Base-by-base conservation (phyloP, 2,329 filamentous ascomycete genomes). In the Cladophialophora yegresii region DNA sequence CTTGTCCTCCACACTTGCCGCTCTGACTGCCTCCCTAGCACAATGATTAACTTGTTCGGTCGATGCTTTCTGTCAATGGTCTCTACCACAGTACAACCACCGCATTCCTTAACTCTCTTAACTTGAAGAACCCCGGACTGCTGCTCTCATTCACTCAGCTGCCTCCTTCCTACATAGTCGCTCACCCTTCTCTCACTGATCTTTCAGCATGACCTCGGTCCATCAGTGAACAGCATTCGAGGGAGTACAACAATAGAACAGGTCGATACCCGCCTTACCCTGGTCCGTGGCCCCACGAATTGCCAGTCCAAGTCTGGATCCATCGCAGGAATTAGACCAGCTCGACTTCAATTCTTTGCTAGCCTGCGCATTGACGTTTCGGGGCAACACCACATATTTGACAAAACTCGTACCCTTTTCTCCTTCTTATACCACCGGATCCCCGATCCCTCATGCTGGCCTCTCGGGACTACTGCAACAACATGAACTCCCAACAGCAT, bases 401-500 rank as follows among this genome's bases (percentile, higher is more conserved):
- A 63, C 61, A 65, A 62, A 64, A 59, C 40, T 50, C 45, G 32
- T 47, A 58, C 51, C 54, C 64, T 63, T 54, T 54, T 58, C 61
- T 64, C 64, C 66, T 70, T 64, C 66, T 61, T 65, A 58, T 47
- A 55, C 59, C 57, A 51, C 49, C 61, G 20, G 22, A 57, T n/a
- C 10, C 1, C 50, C 58, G 57, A 61, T 62, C 45, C 64, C 65
- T 62, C 66, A 71, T 71, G 70, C 64, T 71, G 69, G 65, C 65
- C 58, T 62, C 68, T 54, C 64, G 64, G 58, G 59, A 53, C 58
- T 58, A 67, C 51, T 73, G 72, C 70, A 78, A 72, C 69, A 78
- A 68, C 72, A 79, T 79, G 68, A 59, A 67, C 73, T 54, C 73
- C 67, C 62, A 72, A 66, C 69, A 70, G 49, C 71, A 69, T 58